Evolutionary conservation across 345 rosid species (phyloP), one percentile per base, ranked within the genome.

Genomic region (Sisymbrium irio): DNA sequence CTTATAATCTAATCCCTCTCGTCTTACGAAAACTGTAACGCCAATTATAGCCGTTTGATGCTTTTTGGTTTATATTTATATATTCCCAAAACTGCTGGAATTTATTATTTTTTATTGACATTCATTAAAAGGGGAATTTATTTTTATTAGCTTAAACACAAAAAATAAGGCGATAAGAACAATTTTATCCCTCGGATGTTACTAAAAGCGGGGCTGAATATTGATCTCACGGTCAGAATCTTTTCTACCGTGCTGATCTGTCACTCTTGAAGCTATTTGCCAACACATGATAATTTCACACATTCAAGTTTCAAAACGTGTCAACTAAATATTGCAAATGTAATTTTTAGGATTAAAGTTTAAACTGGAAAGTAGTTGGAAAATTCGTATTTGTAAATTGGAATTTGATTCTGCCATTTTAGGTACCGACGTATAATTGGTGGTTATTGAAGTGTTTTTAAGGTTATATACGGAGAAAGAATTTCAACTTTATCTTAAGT

Each of bases 1-100:
- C 41, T 27, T 32, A 50, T 27, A 33, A 67, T 74, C 72, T 61
- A 62, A 77, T 59, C 65, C 32, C 47, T 55, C 32, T 57, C 14
- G 22, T 54, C 53, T 64, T 65, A 32, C 49, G 62, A 69, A 76
- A 60, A 66, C 79, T 72, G 76, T 71, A 71, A 77, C 81, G 81
- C 70, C 79, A 81, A 85, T 85, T 78, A 84, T 83, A 86, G 97
- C 92, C 90, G 90, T 77, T 77, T 77, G 76, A 65, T 77, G 55
- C 72, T 47, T 71, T 71, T 64, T 55, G 9, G 49, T 54, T 54
- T 62, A 8, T 69, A n/a, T n/a, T n/a, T n/a, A 41, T 75, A 60
- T 68, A 61, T 45, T 49, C 54, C 37, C 17, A 13, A 69, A 62
- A 69, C 75, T 69, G 75, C 70, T 68, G 65, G 35, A 27, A 27